These are phyloP conservation scores for Blastobotrys ciferrii DNA, from an alignment of 1,139 yeast genomes.

Conservation along the genomic window DNA sequence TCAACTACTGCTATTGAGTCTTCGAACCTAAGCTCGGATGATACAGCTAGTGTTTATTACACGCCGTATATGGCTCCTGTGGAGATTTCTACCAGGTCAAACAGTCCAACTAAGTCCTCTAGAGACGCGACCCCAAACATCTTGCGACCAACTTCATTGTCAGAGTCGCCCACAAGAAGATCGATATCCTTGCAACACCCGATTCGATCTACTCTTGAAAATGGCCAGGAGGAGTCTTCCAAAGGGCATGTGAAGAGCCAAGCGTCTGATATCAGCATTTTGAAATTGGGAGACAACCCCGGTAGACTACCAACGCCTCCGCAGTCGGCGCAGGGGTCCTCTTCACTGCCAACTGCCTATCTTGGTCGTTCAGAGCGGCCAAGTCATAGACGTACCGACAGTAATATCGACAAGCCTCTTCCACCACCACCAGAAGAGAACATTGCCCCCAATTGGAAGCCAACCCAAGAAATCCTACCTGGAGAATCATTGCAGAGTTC, in stretches of 20 bases:
- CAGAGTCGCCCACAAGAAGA: slow-evolving; percentile 2
- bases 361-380: background rate
- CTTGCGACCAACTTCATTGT: background rate
- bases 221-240: background rate
- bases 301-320: slow-evolving; percentile 5
- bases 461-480: background rate
- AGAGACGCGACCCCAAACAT: slow-evolving; percentile 1
- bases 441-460: slow-evolving; percentile 5
- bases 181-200: slow-evolving; percentile 4
- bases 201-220: background rate
- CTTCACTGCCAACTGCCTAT: background rate
- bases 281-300: background rate
- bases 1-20: background rate
- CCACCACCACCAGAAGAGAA: slow-evolving; percentile 12
- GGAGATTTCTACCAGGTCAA: slow-evolving; percentile 2
- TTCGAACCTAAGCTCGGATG: slow-evolving; percentile 3
- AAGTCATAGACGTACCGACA: background rate
- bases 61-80: slow-evolving; percentile 21
- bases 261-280: background rate
- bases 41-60: slow-evolving; percentile 22
- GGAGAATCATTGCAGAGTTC: slow-evolving; percentile 1
- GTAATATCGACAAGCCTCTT: slow-evolving; percentile 11
- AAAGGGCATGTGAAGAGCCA: slow-evolving; percentile 4
- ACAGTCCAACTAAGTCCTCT: background rate
- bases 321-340: background rate